Evolutionary conservation across 1,284 basidiomycete genomes (phyloP).

Genomic region (Schizophyllum amplum): DNA sequence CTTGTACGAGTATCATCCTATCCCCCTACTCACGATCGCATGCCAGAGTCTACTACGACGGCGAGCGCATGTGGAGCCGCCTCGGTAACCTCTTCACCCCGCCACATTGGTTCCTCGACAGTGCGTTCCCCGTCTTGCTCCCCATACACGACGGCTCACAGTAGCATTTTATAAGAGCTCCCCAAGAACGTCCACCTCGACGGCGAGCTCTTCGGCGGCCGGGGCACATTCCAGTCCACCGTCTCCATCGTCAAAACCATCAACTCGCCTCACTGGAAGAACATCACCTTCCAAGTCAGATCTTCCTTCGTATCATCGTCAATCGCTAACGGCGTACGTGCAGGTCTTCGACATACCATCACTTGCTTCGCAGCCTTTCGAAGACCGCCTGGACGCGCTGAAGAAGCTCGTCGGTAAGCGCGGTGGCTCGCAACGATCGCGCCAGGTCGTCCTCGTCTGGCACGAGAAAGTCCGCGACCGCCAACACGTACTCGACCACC

Average conservation of each 20-base stretch:
- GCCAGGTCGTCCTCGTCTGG: conserved; percentile 40
- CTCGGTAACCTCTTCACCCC: conserved; percentile 54
- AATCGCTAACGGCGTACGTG: not conserved
- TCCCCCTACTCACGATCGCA: not conserved
- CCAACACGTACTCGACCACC: conserved; percentile 44
- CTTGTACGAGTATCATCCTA: no score
- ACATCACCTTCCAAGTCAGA: conserved; percentile 51
- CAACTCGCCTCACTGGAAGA: conserved; percentile 50
- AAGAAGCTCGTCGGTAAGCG: conserved; percentile 34
- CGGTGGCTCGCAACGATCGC: conserved; percentile 19
- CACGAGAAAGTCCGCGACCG: conserved; percentile 40
- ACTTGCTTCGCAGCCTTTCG: conserved; percentile 39
- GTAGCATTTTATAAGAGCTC: conserved; percentile 29
- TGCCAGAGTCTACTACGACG: conserved; percentile 51
- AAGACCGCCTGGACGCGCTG: conserved; percentile 43
- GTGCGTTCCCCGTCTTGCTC: conserved; percentile 24
- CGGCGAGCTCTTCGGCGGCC: conserved; percentile 57
- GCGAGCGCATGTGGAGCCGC: conserved; percentile 47
- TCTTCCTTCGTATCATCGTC: not conserved
- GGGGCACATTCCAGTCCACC: conserved; percentile 48
- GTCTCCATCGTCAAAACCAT: conserved; percentile 52
- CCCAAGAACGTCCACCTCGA: conserved; percentile 53
- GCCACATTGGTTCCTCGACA: conserved; percentile 52
- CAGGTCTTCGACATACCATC: conserved; percentile 65
- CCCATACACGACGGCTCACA: not conserved